Evolutionary conservation across 352 stramenopile species (phyloP).

Genomic region (Blastocystis sp.): DNA sequence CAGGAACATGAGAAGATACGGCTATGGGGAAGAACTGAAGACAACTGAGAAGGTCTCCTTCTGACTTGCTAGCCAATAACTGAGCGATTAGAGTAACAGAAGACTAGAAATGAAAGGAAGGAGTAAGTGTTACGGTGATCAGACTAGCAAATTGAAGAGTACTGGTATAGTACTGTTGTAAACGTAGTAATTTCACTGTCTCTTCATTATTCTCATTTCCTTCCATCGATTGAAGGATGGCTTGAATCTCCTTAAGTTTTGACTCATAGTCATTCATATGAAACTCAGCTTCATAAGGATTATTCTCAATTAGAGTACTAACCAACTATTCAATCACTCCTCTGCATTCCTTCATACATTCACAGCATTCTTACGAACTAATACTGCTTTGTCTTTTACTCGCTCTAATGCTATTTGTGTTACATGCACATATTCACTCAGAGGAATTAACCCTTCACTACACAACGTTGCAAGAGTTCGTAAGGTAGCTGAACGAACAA

Average conservation of each 20-base stretch:
- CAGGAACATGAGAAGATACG: slow-evolving; percentile 77
- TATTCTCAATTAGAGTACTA: slow-evolving; percentile 81
- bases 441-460: slow-evolving; percentile 76
- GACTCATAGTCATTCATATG: slow-evolving; percentile 66
- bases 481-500: slow-evolving; percentile 79
- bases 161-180: slow-evolving; percentile 81
- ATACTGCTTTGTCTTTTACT: slow-evolving; percentile 83
- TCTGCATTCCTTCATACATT: too few species aligned
- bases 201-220: slow-evolving; percentile 71
- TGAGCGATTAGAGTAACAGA: slow-evolving; percentile 76
- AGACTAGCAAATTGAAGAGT: slow-evolving; percentile 83
- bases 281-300: slow-evolving; percentile 84
- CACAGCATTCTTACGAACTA: slow-evolving; percentile 78
- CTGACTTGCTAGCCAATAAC: slow-evolving; percentile 78
- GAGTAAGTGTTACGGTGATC: slow-evolving; percentile 65
- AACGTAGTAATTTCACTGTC: slow-evolving; percentile 71
- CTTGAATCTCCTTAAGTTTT: slow-evolving; percentile 68
- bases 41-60: slow-evolving; percentile 81
- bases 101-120: slow-evolving; percentile 67
- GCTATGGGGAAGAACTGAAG: slow-evolving; percentile 85
- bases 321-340: too few species aligned
- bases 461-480: slow-evolving; percentile 80
- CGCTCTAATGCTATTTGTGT: slow-evolving; percentile 78
- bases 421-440: slow-evolving; percentile 69
- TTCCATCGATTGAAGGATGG: slow-evolving; percentile 54